Evolutionary conservation across 1,284 basidiomycete species (phyloP), one percentile per base, ranked within the genome.

Genomic region (Ganoderma lucidum): DNA sequence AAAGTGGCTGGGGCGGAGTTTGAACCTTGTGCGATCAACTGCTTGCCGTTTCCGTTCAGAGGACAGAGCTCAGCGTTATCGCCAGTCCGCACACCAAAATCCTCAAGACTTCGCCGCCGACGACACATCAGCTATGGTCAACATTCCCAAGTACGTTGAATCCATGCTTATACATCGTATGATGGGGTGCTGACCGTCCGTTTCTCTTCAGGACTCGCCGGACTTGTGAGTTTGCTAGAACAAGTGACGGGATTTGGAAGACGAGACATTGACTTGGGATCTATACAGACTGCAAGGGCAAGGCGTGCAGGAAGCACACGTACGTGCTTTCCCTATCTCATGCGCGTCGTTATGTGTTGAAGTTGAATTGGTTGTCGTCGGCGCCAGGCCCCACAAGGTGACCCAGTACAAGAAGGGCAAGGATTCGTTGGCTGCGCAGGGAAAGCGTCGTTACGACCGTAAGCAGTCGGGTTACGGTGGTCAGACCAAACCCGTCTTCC

Each of bases 401-500:
- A 97, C 96, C 72, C 96, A 98, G 83, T 98, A 97, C 90, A 98
- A 98, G 93, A 97, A 95, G 89, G 96, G 96, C 82, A 98, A 98
- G 87, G 96, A 95, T 82, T 98, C 96, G 72, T 85, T 96, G 75
- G 93, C 94, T 82, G 97, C 96, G 72, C 96, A 99, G 88, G 98
- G 97, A 86, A 99, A 99, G 93, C 95, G 97, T 81, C 96, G 98
- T 90, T 99, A 99, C 87, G 97, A 98, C 88, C 92, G 95, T 79
- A 98, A 98, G 90, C 96, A 98, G 85, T 94, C 93, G 80, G 97
- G 97, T 88, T 99, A 99, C 87, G 97, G 97, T 94, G 97, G 97
- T 88, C 97, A 98, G 89, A 99, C 97, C 75, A 99, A 99, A 90
- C 97, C 98, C 77, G 97, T 99, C 84, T 99, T 99, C 93, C 97